These are phyloP conservation scores for Starmera quercuum DNA, from an alignment of 805 yeast species.

Conservation along the genomic window DNA sequence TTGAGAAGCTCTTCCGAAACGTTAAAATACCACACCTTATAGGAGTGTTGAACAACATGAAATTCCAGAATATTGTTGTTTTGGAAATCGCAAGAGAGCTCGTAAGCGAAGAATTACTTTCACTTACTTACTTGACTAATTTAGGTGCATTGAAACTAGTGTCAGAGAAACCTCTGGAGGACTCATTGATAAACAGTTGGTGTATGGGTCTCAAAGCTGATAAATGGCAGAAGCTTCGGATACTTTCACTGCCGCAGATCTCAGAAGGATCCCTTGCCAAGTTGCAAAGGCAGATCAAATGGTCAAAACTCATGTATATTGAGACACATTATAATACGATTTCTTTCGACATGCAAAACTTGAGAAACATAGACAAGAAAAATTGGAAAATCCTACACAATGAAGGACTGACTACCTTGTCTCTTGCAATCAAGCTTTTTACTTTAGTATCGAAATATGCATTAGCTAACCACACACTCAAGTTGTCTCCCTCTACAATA, in stretches of 20 bases:
- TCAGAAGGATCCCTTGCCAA: constrained; percentile 12
- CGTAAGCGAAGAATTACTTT: constrained; percentile 8
- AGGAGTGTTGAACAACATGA: constrained; percentile 5
- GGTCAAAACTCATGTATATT: constrained; percentile 11
- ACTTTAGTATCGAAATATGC: constrained; percentile 5
- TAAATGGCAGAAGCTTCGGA: constrained; percentile 16
- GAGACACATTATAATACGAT: constrained; percentile 10
- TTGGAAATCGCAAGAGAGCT: constrained; percentile 11
- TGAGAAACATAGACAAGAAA: constrained; percentile 10
- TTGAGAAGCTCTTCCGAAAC: constrained; percentile 27
- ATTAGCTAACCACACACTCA: constrained; percentile 3
- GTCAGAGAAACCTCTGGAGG: constrained; percentile 6
- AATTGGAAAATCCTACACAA: constrained; percentile 11
- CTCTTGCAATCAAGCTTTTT: constrained; percentile 16
- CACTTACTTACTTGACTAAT: constrained; percentile 12
- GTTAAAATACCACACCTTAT: constrained; percentile 10
- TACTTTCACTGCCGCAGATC: constrained; percentile 12
- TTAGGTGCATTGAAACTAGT: constrained; percentile 12
- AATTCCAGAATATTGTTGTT: constrained; percentile 10
- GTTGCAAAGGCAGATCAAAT: constrained; percentile 9
- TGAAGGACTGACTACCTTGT: constrained; percentile 3
- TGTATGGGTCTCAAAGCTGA: constrained; percentile 11
- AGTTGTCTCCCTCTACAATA: constrained; percentile 1
- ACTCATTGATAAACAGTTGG: constrained; percentile 15
- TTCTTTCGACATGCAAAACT: constrained; percentile 8